Conservation (phyloP, 441 rosid genomes). For the Theobroma grandiflorum region DNA sequence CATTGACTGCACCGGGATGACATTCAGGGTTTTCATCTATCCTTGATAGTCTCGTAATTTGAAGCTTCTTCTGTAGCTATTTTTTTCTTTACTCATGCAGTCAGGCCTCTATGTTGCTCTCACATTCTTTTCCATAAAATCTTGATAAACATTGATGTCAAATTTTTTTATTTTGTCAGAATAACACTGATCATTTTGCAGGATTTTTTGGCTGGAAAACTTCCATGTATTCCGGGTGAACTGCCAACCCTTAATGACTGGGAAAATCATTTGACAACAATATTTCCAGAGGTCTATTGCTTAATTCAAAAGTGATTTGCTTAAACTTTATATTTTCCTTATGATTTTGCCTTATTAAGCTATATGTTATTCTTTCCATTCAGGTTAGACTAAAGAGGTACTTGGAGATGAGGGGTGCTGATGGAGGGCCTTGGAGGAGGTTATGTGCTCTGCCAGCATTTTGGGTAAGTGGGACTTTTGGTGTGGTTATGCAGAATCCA, state of each 20-base stretch:
- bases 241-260: conserved; percentile 91
- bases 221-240: conserved; percentile 93
- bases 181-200: conserved; percentile 41
- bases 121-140: neutral
- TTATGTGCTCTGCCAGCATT: conserved; percentile 96
- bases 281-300: conserved; percentile 88
- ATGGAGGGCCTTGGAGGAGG: conserved; percentile 99
- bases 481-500: conserved; percentile 10
- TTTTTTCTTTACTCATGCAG: neutral
- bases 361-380: conserved; percentile 25
- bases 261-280: conserved; percentile 98
- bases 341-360: conserved; percentile 26
- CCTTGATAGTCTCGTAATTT: conserved; percentile 46
- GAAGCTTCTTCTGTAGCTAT: conserved; percentile 30
- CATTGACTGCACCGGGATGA: conserved; percentile 89
- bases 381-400: conserved; percentile 97
- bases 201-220: conserved; percentile 98
- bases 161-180: neutral
- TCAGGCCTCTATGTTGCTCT: neutral
- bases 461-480: conserved; percentile 66
- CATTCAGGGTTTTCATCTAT: conserved; percentile 86
- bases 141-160: neutral
- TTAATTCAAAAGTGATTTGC: conserved; percentile 21
- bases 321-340: neutral
- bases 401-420: conserved; percentile 99